phyloP scores from a whole-genome alignment of 2,329 filamentous ascomycete genomes.

The Fusarium brevicatenulatum region DNA sequence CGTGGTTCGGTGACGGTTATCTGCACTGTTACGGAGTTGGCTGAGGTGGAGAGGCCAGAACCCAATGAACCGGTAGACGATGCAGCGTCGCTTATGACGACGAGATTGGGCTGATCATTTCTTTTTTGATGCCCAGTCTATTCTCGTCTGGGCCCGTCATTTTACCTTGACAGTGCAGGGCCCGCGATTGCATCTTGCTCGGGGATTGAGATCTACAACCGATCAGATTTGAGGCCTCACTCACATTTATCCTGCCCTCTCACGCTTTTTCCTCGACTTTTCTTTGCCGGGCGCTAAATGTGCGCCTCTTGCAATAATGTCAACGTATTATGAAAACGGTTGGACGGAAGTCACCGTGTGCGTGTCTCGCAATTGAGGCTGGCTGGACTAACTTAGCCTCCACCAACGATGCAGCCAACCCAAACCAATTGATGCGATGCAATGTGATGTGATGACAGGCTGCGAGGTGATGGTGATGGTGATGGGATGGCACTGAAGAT shows the following conservation, averaged over 20 bases:
- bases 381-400: not conserved
- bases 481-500: not conserved
- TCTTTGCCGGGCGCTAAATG: not conserved
- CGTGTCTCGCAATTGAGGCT: conserved; percentile 8
- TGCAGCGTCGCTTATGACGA: conserved; percentile 26
- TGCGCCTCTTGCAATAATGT: not conserved
- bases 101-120: conserved; percentile 6
- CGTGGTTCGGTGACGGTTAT: not conserved
- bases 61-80: not conserved
- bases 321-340: not conserved
- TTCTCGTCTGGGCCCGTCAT: not conserved
- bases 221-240: not conserved
- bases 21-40: not conserved
- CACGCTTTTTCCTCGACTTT: accelerated
- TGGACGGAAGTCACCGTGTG: not conserved
- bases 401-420: not conserved
- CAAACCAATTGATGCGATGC: not conserved
- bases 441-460: not conserved
- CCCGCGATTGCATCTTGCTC: not conserved
- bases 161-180: not conserved
- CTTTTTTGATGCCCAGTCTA: not conserved
- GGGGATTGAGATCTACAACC: conserved; percentile 16
- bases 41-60: not conserved
- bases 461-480: not conserved
- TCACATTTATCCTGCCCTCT: not conserved